phyloP scores from a whole-genome alignment of 129 eudicot genomes.

The Flaveria trinervia region DNA sequence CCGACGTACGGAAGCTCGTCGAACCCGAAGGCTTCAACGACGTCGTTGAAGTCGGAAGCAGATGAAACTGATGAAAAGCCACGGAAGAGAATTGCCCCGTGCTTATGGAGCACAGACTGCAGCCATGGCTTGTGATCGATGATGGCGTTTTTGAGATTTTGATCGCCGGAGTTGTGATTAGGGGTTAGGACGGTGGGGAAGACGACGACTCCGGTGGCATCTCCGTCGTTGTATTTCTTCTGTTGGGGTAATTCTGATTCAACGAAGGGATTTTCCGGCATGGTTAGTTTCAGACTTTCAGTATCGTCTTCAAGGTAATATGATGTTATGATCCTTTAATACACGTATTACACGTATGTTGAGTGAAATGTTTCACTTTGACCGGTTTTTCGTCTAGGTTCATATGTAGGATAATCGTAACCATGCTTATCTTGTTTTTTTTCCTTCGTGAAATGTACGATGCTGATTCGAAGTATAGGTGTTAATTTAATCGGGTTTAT shows the following conservation, averaged over 20 bases:
- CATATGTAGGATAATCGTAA: conserved; percentile 6
- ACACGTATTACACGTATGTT: not conserved
- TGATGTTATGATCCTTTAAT: conserved; percentile 1
- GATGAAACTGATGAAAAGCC: conserved; percentile 52
- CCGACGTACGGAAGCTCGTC: conserved; percentile 89
- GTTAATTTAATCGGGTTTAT: too few relatives aligned
- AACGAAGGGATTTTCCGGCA: conserved; percentile 46
- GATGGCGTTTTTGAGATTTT: conserved; percentile 36
- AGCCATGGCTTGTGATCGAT: conserved; percentile 62
- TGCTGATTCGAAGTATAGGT: too few relatives aligned
- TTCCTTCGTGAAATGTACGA: too few relatives aligned
- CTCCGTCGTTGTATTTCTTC: conserved; percentile 36
- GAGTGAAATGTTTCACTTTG: conserved; percentile 17
- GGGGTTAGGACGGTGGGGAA: conserved; percentile 73
- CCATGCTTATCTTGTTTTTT: not conserved
- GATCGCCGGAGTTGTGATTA: conserved; percentile 1
- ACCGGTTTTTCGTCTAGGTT: conserved; percentile 37
- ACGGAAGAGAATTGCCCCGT: conserved; percentile 77
- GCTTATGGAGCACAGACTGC: conserved; percentile 44
- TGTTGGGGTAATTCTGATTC: conserved; percentile 53
- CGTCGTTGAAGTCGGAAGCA: conserved; percentile 83
- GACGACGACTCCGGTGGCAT: not conserved
- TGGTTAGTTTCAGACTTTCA: conserved; percentile 20
- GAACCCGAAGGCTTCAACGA: conserved; percentile 87
- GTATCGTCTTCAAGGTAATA: not conserved